phyloP scores from a whole-genome alignment of 495 filamentous ascomycete species.

The Podospora anserina region DNA sequence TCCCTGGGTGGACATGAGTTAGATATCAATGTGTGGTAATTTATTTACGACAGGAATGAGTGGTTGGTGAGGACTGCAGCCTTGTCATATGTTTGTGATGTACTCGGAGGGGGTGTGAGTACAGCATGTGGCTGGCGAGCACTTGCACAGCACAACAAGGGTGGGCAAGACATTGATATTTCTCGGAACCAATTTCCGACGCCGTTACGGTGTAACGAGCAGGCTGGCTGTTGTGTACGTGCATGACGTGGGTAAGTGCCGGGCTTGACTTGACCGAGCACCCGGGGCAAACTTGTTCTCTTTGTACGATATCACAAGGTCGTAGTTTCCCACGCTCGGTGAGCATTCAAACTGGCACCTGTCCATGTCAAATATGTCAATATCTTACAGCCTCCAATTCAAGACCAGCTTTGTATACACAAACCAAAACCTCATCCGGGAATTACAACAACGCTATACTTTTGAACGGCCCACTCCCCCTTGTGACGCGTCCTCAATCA shows the following conservation, averaged over 20 bases:
- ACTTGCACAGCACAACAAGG: too few species aligned
- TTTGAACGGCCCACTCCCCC: background rate
- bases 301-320: too few species aligned
- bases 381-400: background rate
- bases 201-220: background rate
- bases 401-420: background rate
- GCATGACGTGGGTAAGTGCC: too few species aligned
- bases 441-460: background rate
- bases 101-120: background rate
- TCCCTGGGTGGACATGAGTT: too few species aligned
- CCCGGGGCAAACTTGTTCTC: too few species aligned
- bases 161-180: background rate
- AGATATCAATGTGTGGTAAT: background rate
- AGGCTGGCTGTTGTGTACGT: too few species aligned
- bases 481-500: conserved; percentile 32
- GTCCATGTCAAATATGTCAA: background rate
- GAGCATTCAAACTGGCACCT: too few species aligned
- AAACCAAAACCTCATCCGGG: background rate
- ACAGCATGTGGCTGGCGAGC: background rate
- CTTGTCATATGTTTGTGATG: background rate
- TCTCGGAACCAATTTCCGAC: background rate
- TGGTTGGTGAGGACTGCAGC: background rate
- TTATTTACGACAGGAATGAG: background rate
- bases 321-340: too few species aligned
- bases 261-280: too few species aligned